Conservation (phyloP, 306 rosid genomes). For the Malus asiatica region DNA sequence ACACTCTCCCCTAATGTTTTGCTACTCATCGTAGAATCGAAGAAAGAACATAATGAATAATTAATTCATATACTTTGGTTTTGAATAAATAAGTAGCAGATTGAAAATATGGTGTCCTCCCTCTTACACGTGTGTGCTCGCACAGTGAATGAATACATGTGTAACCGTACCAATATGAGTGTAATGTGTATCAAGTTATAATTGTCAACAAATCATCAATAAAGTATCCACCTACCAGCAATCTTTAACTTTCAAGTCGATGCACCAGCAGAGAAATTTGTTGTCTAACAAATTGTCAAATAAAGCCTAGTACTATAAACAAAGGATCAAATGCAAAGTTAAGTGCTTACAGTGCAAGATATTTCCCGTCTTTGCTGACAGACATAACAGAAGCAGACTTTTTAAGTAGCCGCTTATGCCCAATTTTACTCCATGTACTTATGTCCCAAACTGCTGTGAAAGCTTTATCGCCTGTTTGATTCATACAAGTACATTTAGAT, state of each 20-base stretch:
- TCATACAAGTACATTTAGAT: neutral
- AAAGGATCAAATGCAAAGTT: slow-evolving; percentile 11
- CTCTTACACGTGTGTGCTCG: neutral
- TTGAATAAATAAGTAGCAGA: neutral
- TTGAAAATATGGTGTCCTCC: neutral
- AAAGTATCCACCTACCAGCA: neutral
- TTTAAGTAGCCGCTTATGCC: slow-evolving; percentile 73
- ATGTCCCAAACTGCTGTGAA: slow-evolving; percentile 80
- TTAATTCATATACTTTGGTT: neutral
- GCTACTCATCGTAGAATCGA: neutral
- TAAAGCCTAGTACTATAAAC: neutral
- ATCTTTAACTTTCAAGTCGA: neutral
- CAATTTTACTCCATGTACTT: slow-evolving; percentile 85
- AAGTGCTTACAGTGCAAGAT: slow-evolving; percentile 81
- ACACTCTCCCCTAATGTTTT: neutral
- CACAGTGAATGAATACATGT: neutral
- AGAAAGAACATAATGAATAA: neutral
- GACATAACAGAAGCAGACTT: slow-evolving; percentile 83
- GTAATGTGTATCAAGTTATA: neutral
- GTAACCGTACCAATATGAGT: neutral
- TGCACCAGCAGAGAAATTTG: neutral
- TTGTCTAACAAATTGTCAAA: neutral
- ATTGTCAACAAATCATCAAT: neutral
- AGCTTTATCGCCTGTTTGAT: slow-evolving; percentile 52
- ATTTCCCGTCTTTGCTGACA: slow-evolving; percentile 89